phyloP scores from a whole-genome alignment of 805 yeast species.

The Pichia phayaonensis region DNA sequence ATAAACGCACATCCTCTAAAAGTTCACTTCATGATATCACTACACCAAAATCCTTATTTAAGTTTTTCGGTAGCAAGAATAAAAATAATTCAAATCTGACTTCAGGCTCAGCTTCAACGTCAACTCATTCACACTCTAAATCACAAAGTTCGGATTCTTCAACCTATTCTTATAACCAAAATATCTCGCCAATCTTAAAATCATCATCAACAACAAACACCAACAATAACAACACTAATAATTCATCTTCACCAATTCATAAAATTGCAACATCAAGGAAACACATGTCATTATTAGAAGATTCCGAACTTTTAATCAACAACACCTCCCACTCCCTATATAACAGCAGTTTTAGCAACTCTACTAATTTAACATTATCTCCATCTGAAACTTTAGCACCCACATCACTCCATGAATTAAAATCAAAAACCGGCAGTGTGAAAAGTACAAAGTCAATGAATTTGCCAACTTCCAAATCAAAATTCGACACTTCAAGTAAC shows the following conservation, averaged over 20 bases:
- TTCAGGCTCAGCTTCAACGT: not conserved
- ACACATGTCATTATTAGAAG: not conserved
- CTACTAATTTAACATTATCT: not conserved
- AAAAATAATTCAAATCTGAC: not conserved
- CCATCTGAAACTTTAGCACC: not conserved
- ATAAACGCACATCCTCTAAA: constrained; percentile 22
- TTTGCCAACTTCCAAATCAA: not conserved
- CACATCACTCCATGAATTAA: not conserved
- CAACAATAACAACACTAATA: not conserved
- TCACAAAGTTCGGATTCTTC: constrained; percentile 5
- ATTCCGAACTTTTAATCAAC: not conserved
- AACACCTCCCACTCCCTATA: not conserved
- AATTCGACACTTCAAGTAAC: not conserved
- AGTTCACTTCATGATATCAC: constrained; percentile 24
- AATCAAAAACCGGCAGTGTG: not conserved
- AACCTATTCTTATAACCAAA: not conserved
- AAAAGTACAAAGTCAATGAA: not conserved
- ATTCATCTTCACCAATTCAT: not conserved
- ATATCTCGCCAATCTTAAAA: constrained; percentile 1
- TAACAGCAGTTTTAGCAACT: not conserved
- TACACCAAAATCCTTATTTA: constrained; percentile 25
- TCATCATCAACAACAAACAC: not conserved
- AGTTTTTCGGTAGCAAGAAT: constrained; percentile 19
- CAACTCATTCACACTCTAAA: constrained; percentile 2
- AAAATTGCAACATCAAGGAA: not conserved